Evolutionary conservation across 2,329 filamentous ascomycete species (phyloP).

Genomic region (Rachicladosporium sp.): DNA sequence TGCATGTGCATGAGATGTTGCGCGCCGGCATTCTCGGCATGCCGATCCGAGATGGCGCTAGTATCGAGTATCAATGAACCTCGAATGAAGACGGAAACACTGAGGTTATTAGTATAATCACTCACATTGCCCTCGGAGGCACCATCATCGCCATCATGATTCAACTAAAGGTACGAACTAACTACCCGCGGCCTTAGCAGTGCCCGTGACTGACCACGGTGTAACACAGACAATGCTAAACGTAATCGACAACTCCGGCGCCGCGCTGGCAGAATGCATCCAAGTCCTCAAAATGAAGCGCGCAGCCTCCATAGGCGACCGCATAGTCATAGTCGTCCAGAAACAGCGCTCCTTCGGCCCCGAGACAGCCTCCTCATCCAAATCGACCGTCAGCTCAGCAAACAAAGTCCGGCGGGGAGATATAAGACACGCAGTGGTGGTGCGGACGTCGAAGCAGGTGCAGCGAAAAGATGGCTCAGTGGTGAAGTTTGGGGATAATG

Average conservation of each 20-base stretch:
- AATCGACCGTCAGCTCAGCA: constrained; percentile 58
- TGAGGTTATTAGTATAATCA: too few relatives aligned
- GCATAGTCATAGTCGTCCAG: constrained; percentile 94
- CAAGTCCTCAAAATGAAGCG: constrained; percentile 85
- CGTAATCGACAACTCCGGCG: constrained; percentile 99
- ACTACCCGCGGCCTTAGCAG: too few relatives aligned
- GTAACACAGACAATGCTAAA: constrained; percentile 96
- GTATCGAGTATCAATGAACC: too few relatives aligned
- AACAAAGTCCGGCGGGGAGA: constrained; percentile 96
- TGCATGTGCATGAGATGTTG: too few relatives aligned
- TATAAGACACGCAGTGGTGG: constrained; percentile 89
- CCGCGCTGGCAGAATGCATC: constrained; percentile 91
- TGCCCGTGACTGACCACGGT: too few relatives aligned
- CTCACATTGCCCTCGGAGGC: too few relatives aligned
- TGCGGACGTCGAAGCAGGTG: constrained; percentile 78
- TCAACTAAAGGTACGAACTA: constrained; percentile 41
- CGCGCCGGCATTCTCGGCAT: too few relatives aligned
- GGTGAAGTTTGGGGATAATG: constrained; percentile 93
- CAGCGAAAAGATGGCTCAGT: constrained; percentile 81
- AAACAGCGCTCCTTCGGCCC: constrained; percentile 73
- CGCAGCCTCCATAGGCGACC: constrained; percentile 68
- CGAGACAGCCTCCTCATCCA: constrained; percentile 49
- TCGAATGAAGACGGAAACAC: too few relatives aligned
- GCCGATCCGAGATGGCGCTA: too few relatives aligned
- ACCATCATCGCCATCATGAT: constrained; percentile 66